Evolutionary conservation across 2,329 filamentous ascomycete species (phyloP), one percentile per base, ranked within the genome.

Genomic region (Aspergillus fumigatus): DNA sequence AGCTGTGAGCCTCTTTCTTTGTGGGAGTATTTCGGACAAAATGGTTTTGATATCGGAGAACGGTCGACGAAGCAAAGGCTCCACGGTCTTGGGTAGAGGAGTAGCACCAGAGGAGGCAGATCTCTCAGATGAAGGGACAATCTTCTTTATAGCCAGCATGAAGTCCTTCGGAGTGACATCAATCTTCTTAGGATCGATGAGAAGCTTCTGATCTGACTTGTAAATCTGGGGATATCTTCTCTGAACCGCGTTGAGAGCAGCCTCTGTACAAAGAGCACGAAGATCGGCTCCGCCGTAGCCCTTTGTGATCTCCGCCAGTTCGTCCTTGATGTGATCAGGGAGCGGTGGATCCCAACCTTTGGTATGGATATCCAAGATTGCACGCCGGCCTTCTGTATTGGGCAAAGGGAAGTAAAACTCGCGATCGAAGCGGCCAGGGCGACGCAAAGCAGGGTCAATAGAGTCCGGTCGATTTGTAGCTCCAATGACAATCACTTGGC

Each of bases 331-430:
- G 2, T 80, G 76, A 11, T 86, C 81, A 25, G 89, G 82, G 26
- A 99, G 79, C 1, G 84, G 81, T 10, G 86, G 86, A 21, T 92
- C 89, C 94, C 94, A 99, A 60, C 91, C 91, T 70, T 89, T 88
- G 6, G 94, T 99, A 71, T 99, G 92, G 57, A 99, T 99, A 61
- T 97, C 88, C 57, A 99, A 82, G 66, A 99, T 99, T 4, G 90
- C 83, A 61, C 89, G 88, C 59, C 94, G 86, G 23, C 86, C 92
- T 41, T 89, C 85, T 3, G 87, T 80, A 64, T 93, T 90, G 0
- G 94, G 94, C 32, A 99, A 80, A 0, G 94, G 92, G 70, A 99
- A 99, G 77, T 97, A 97, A 67, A 99, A 99, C 73, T 99, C 95
- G 72, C 94, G 83, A 71, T 99, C 94, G 69, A 99, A 99, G 52